Percentiles rank a stretch among this genome's conserved stretches.
Evolutionary conservation across 805 yeast genomes (phyloP).

Genomic region (Candida chauliodis): DNA sequence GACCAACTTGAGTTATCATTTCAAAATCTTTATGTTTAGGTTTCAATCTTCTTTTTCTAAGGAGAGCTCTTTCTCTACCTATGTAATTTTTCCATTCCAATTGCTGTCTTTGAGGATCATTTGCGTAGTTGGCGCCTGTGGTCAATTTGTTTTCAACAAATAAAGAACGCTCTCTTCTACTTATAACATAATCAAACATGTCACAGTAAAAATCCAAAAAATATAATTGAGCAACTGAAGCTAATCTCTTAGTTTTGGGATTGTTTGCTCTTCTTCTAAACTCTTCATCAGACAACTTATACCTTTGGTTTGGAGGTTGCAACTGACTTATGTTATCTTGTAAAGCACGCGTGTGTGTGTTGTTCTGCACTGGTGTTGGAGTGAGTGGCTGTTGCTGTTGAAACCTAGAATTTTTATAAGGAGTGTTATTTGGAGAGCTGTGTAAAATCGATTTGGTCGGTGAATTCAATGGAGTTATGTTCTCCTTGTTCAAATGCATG

Average conservation of each 20-base stretch:
- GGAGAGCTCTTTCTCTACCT: slow-evolving; percentile 77
- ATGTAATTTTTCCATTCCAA: slow-evolving; percentile 70
- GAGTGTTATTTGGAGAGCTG: slow-evolving; percentile 19
- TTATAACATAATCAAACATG: slow-evolving; percentile 86
- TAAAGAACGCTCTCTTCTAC: slow-evolving; percentile 76
- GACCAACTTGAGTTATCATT: slow-evolving; percentile 97
- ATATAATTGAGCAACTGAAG: slow-evolving; percentile 89
- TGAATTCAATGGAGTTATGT: slow-evolving; percentile 31
- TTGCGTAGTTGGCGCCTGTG: slow-evolving; percentile 42
- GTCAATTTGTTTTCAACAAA: slow-evolving; percentile 62
- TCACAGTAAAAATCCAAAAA: slow-evolving; percentile 95
- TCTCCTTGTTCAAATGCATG: slow-evolving; percentile 29
- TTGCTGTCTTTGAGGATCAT: slow-evolving; percentile 32
- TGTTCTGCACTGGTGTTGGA: slow-evolving; percentile 6
- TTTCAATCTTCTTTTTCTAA: slow-evolving; percentile 85
- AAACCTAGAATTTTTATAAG: slow-evolving; percentile 9
- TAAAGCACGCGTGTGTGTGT: slow-evolving; percentile 12
- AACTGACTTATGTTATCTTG: slow-evolving; percentile 30
- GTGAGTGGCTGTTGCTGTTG: slow-evolving; percentile 7
- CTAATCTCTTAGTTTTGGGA: slow-evolving; percentile 78
- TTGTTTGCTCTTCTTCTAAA: slow-evolving; percentile 58
- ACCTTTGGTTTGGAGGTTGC: slow-evolving; percentile 16
- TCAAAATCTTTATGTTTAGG: slow-evolving; percentile 95
- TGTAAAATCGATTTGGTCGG: slow-evolving; percentile 37
- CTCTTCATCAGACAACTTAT: slow-evolving; percentile 33